Base-by-base conservation (phyloP, 2,329 filamentous ascomycete genomes). In the Ceratocystis lukuohia region DNA sequence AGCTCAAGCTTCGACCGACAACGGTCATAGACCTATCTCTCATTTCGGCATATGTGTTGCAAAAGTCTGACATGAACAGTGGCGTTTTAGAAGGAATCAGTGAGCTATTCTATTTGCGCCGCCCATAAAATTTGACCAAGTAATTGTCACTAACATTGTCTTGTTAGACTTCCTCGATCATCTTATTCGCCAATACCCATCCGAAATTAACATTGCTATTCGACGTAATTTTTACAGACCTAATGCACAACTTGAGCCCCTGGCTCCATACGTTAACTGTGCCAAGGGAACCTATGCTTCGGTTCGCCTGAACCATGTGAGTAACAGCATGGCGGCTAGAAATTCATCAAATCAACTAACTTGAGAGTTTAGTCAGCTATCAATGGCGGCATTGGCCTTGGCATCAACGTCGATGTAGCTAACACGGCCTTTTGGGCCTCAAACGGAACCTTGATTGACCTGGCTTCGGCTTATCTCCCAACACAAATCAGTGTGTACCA, bases 271-370 rank as follows among this genome's bases (percentile, higher is more conserved):
- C 80, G 66, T 94, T 1, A 85, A 91, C 72, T 90, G 91, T 0
- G 86, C 90, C 77, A 96, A 96, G 74, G 94, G 94, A 37, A 87
- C 91, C 3, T 97, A 96, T 71, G 85, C 91, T 8, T 91, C 92
- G 0, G 86, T 96, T 64, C 85, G 91, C 53, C 82, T 93, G 25
- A 88, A 87, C 61, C 81, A 89, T 69, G 67, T 69, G 61, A 46
- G 63, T 41, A 66, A 41, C 20, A 25, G 28, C 8, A 37, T 30
- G 17, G 20, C 30, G 25, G 1, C 12, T 28, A 5, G 7, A 45
- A 7, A 6, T 28, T 15, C 30, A 8, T 37, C 3, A 5, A 33
- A 37, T 28, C 12, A 25, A 37, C 62, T 67, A 62, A 67, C 37
- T 28, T 15, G 3, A 17, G 33, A 10, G 22, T 57, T 12, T 45